Percentiles rank a stretch among this genome's conserved stretches.
These are phyloP conservation scores for Fusarium equiseti DNA, from an alignment of 2,329 filamentous ascomycete genomes.

Conservation along the genomic window DNA sequence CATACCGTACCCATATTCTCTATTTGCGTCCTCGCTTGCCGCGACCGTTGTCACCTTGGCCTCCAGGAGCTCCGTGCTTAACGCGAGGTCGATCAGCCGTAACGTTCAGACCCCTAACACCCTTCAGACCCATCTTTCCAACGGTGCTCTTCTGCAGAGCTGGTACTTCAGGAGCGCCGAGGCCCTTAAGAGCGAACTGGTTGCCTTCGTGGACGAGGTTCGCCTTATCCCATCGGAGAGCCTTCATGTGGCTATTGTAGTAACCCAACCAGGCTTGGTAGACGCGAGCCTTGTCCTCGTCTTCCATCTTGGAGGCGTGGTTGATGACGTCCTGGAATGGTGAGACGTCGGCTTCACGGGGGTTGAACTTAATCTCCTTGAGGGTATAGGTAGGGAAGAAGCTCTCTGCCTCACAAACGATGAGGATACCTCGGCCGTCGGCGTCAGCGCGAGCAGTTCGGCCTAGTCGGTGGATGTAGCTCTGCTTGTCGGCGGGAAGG, in stretches of 20 bases:
- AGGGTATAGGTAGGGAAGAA: constrained; percentile 64
- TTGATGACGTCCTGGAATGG: constrained; percentile 53
- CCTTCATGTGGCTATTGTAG: constrained; percentile 64
- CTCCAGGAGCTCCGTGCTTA: constrained; percentile 35
- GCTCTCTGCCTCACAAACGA: constrained; percentile 65
- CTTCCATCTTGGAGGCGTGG: constrained; percentile 59
- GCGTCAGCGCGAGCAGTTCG: constrained; percentile 75
- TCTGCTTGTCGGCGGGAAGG: constrained; percentile 68
- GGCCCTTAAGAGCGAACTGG: constrained; percentile 60
- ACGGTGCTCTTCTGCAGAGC: constrained; percentile 60
- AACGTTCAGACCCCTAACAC: constrained; percentile 61
- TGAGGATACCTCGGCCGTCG: constrained; percentile 71
- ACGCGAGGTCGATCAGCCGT: constrained; percentile 58
- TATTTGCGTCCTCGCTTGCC: constrained; percentile 25
- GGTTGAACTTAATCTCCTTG: constrained; percentile 66
- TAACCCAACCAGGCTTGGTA: constrained; percentile 71
- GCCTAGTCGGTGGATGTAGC: constrained; percentile 76
- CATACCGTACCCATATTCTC: not conserved
- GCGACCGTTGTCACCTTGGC: constrained; percentile 15
- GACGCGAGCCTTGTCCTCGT: constrained; percentile 59
- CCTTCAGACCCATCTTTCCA: constrained; percentile 69
- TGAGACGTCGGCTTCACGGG: constrained; percentile 60
- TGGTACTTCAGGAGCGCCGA: constrained; percentile 62
- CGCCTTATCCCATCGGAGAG: constrained; percentile 56
- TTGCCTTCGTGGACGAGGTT: constrained; percentile 65